These are phyloP conservation scores for Heliophila coronopifolia DNA, from an alignment of 441 rosid genomes.

Conservation along the genomic window DNA sequence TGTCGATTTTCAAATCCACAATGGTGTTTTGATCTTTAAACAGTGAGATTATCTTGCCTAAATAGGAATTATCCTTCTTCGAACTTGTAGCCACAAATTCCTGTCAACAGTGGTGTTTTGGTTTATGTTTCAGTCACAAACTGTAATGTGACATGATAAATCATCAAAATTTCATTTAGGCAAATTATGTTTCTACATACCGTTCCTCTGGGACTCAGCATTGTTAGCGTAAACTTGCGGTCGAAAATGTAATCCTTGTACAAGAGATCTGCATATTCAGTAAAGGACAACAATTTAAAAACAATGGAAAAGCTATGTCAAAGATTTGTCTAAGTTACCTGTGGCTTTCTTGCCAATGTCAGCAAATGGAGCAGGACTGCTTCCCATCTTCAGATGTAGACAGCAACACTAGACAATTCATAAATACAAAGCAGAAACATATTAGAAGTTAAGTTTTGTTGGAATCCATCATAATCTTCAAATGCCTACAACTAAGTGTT, in stretches of 20 bases:
- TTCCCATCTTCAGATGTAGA: slow-evolving; percentile 40
- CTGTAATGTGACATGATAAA: background rate
- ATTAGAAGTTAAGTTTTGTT: too few relatives aligned
- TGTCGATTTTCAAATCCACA: slow-evolving; percentile 69
- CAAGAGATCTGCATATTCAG: slow-evolving; percentile 48
- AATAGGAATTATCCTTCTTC: slow-evolving; percentile 52
- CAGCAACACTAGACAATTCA: slow-evolving; percentile 19
- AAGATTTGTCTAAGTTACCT: slow-evolving; percentile 32
- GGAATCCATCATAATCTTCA: too few relatives aligned
- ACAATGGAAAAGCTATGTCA: background rate
- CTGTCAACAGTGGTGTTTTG: too few relatives aligned
- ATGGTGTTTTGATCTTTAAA: slow-evolving; percentile 56
- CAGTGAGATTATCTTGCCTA: slow-evolving; percentile 61
- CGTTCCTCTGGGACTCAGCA: slow-evolving; percentile 53
- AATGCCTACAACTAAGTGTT: too few relatives aligned
- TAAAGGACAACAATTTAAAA: background rate
- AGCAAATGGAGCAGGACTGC: slow-evolving; percentile 61
- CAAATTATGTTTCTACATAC: slow-evolving; percentile 29
- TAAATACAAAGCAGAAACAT: background rate
- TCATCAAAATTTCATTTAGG: background rate
- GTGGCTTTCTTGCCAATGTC: slow-evolving; percentile 69
- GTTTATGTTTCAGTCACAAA: too few relatives aligned
- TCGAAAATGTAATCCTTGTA: slow-evolving; percentile 69
- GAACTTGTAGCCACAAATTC: slow-evolving; percentile 67
- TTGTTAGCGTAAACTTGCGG: slow-evolving; percentile 59